These are phyloP conservation scores for Candida rishiriensis DNA, from an alignment of 805 yeast genomes.

Conservation along the genomic window DNA sequence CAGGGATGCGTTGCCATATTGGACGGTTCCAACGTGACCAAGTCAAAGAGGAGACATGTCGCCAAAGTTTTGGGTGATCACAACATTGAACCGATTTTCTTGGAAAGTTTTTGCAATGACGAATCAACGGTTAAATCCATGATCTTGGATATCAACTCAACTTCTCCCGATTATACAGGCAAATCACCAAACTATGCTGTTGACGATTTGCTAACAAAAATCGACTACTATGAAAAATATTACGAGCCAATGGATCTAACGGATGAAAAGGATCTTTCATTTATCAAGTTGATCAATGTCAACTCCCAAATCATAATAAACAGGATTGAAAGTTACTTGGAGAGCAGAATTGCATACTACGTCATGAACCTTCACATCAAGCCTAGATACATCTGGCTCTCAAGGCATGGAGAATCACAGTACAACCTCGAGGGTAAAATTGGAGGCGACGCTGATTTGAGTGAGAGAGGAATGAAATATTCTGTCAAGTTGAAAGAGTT, in stretches of 20 bases:
- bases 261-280: slow-evolving; percentile 64
- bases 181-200: slow-evolving; percentile 69
- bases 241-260: slow-evolving; percentile 71
- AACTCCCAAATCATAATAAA: slow-evolving; percentile 86
- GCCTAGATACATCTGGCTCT: slow-evolving; percentile 88
- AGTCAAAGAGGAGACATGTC: slow-evolving; percentile 62
- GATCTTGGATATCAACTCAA: slow-evolving; percentile 79
- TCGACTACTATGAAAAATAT: slow-evolving; percentile 63
- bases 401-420: slow-evolving; percentile 93
- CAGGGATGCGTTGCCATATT: slow-evolving; percentile 87
- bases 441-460: slow-evolving; percentile 89
- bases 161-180: slow-evolving; percentile 76
- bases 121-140: slow-evolving; percentile 72
- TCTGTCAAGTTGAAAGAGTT: slow-evolving; percentile 77
- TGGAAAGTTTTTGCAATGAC: slow-evolving; percentile 90
- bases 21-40: slow-evolving; percentile 90
- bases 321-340: slow-evolving; percentile 80
- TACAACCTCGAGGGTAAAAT: slow-evolving; percentile 91
- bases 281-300: slow-evolving; percentile 82
- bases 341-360: slow-evolving; percentile 89
- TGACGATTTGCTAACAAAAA: slow-evolving; percentile 67
- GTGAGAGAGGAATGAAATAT: slow-evolving; percentile 80
- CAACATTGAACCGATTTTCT: slow-evolving; percentile 81
- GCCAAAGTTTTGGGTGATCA: slow-evolving; percentile 51
- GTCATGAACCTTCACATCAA: slow-evolving; percentile 93